Evolutionary conservation across 768 basidiomycete genomes (phyloP), one percentile per base, ranked within the genome.

Genomic region (Phlegmacium glaucopus): DNA sequence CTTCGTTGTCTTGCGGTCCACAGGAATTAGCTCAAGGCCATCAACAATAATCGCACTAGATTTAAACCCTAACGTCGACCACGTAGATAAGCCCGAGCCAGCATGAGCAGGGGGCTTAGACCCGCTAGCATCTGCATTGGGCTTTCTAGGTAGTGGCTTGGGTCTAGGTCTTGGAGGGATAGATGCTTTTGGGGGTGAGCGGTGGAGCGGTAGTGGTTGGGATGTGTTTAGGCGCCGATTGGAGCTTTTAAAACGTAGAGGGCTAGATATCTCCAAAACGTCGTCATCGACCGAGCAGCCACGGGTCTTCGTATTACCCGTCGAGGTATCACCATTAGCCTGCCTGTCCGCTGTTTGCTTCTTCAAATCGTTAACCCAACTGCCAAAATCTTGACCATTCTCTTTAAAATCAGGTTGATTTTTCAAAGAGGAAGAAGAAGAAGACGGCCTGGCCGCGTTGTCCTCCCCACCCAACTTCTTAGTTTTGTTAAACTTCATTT

Each of bases 401-500:
- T 55, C 47, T 36, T 55, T 48, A 18, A 47, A 45, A 1, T 42
- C 44, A 38, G 44, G 44, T 15, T 47, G 44, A 12, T 44, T 40
- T 13, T 37, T 47, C 12, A 46, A 46, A 12, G 51, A 42, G 9
- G 41, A 15, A 34, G 47, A 39, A 30, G 38, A 39, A 2, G 40
- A 35, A 9, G 50, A 52, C 6, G 40, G 22, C 17, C 38, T 39
- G 25, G 39, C 5, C 11, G 26, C 7, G 8, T 57, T 50, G 1
- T 4, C 27, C 22, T 9, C 37, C 9, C 45, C 44, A 28, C 12
- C 27, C 13, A 17, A 45, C 25, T 53, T 57, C 47, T 63, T 71
- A 18, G 59, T 72, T 57, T 58, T 75, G 11, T 50, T 71, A 52
- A 72, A 75, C 50, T 63, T 70, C 22, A 68, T 47, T 5, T 8